Conservation (phyloP, 192 early-diverging fungal species). For the Coemansia sp. region DNA sequence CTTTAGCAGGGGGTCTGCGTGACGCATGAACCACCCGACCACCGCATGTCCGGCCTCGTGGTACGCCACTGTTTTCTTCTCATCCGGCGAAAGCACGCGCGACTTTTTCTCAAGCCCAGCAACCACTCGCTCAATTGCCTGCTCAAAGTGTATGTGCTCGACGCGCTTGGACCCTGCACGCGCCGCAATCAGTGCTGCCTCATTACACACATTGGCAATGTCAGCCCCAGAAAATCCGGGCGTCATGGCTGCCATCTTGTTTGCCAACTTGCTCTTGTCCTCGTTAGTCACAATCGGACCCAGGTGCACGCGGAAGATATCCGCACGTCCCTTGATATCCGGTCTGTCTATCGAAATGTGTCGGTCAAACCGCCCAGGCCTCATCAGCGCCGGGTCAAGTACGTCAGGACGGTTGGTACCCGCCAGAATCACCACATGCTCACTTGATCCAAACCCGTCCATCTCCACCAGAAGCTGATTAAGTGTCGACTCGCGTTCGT, state of each 20-base stretch:
- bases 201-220: conserved; percentile 98
- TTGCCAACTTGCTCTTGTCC: conserved; percentile 72
- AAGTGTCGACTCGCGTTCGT: conserved; percentile 95
- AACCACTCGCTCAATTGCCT: conserved; percentile 97
- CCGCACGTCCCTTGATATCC: conserved; percentile 94
- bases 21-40: conserved; percentile 94
- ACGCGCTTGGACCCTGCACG: conserved; percentile 77
- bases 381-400: conserved; percentile 90
- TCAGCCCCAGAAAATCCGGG: conserved; percentile 99
- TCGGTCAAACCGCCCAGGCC: conserved; percentile 97
- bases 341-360: conserved; percentile 96
- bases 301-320: conserved; percentile 96
- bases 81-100: conserved; percentile 87
- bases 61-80: conserved; percentile 99
- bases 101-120: conserved; percentile 98
- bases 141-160: conserved; percentile 87
- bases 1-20: conserved; percentile 94
- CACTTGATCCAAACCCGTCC: conserved; percentile 83
- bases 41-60: conserved; percentile 99
- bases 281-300: conserved; percentile 87
- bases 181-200: conserved; percentile 97
- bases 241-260: conserved; percentile 90
- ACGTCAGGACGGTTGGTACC: conserved; percentile 99
- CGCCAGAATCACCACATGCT: conserved; percentile 87
- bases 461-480: conserved; percentile 99